Base-by-base conservation (phyloP, 129 eudicot species). In the Ambrosia artemisiifolia region DNA sequence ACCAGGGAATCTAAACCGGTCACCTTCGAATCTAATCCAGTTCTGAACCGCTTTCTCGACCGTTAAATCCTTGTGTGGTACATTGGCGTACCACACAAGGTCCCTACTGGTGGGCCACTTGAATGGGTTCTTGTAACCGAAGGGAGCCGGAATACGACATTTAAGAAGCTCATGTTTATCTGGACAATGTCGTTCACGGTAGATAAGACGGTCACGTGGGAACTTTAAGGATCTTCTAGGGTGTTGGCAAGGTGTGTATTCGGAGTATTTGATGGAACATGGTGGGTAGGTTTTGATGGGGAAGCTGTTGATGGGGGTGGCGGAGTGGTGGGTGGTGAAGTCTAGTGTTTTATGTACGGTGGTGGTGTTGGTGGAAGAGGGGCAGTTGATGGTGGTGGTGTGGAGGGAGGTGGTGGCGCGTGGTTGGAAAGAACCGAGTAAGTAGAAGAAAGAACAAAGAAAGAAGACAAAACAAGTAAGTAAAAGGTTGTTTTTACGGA, bases 11-110 rank as follows among this genome's bases (percentile, higher is more conserved):
- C 88, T 84, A 79, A 94, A 94, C 83, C 97, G 97, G 70, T 94
- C 96, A 10, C 93, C 99, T 48, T 94, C 99, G 74, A 73, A 90
- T 81, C 95, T 75, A 55, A 94, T 90, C 98, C 98, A 94, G 33
- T 94, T 94, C 83, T 94, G 98, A 18, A 82, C 93, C 32, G 98
- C 98, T 54, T 94, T 94, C 83, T 94, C 98, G 48, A 94, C 98
- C 78, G 98, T 94, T 51, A 94, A 69, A 61, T 90, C 91, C 60
- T 88, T 94, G 61, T 94, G 98, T 1, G 98, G 98, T 17, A 90
- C 97, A 60, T 94, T 94, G 30, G 91, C 87, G 76, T 94, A 94
- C 98, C 98, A 94, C 4, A 60, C 98, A 17, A 87, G 74, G 67
- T 94, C 98, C 66, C 96, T 80, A 49, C 98, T 90, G 65, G 14